A percentile compares a stretch with the other conserved stretches of the same genome.
These are phyloP conservation scores for Cucumis cinereus DNA, from an alignment of 306 rosid species.

Conservation along the genomic window DNA sequence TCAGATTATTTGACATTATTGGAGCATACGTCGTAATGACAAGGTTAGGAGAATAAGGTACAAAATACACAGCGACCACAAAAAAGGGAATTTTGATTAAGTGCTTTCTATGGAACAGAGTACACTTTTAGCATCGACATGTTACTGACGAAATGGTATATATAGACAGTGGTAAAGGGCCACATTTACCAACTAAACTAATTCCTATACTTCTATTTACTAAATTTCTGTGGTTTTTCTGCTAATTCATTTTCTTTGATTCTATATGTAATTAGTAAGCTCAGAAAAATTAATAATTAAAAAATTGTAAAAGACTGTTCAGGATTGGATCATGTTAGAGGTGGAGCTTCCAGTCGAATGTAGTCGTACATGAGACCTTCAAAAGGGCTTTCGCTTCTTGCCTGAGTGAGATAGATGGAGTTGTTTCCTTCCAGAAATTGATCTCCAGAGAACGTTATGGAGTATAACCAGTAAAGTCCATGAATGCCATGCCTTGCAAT, in stretches of 20 bases:
- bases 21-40: no score
- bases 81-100: neutral
- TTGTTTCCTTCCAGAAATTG: conserved; percentile 33
- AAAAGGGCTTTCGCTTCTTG: conserved; percentile 18
- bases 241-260: neutral
- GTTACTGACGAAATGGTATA: neutral
- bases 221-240: neutral
- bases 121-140: neutral
- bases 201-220: neutral
- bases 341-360: conserved; percentile 63
- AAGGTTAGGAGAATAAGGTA: neutral
- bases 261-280: neutral
- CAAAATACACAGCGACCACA: neutral
- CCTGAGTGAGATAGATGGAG: conserved; percentile 40
- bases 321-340: conserved; percentile 1
- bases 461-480: conserved; percentile 42
- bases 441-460: conserved; percentile 19
- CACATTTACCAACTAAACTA: neutral
- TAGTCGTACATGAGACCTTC: conserved; percentile 73
- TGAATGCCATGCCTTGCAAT: conserved; percentile 82
- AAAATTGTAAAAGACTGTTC: neutral
- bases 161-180: neutral
- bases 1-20: no score
- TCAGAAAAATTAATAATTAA: neutral
- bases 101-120: neutral